Evolutionary conservation across 129 eudicot genomes (phyloP).

Genomic region (Sambucus nigra): DNA sequence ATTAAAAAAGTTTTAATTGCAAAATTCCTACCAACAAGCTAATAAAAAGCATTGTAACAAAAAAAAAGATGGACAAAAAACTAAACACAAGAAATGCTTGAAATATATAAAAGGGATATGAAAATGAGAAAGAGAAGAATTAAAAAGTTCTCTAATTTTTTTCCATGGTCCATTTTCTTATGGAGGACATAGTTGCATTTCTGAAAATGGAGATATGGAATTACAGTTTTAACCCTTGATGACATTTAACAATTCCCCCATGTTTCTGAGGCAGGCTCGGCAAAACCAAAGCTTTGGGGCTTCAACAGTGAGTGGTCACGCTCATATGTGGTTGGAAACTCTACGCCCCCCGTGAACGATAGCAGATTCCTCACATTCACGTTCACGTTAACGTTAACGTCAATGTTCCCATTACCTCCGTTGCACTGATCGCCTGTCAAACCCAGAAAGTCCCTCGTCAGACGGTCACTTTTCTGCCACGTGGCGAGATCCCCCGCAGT

Average conservation of each 20-base stretch:
- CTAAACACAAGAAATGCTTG: neutral
- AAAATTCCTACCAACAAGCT: conserved; percentile 9
- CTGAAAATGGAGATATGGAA: neutral
- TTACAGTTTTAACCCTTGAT: conserved; percentile 16
- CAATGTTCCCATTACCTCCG: conserved; percentile 10
- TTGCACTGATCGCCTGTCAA: conserved; percentile 35
- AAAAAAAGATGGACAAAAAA: neutral
- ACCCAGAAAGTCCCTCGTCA: conserved; percentile 90
- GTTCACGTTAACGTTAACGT: conserved; percentile 23
- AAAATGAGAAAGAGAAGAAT: neutral
- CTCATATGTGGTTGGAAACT: conserved; percentile 30
- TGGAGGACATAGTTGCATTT: conserved; percentile 16
- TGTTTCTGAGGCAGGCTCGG: conserved; percentile 30
- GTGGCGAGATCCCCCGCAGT: conserved; percentile 18
- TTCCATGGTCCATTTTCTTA: neutral
- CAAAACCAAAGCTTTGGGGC: conserved; percentile 35
- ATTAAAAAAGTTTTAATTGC: conserved; percentile 14
- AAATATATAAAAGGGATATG: neutral
- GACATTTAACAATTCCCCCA: conserved; percentile 42
- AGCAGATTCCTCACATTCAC: conserved; percentile 42
- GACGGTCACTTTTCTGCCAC: conserved; percentile 45
- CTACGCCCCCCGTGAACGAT: conserved; percentile 50
- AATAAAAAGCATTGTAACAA: too few relatives aligned
- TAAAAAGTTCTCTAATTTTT: neutral
- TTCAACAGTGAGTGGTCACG: conserved; percentile 29